phyloP scores from a whole-genome alignment of 1,284 basidiomycete genomes.

The Fomitopsis betulina region DNA sequence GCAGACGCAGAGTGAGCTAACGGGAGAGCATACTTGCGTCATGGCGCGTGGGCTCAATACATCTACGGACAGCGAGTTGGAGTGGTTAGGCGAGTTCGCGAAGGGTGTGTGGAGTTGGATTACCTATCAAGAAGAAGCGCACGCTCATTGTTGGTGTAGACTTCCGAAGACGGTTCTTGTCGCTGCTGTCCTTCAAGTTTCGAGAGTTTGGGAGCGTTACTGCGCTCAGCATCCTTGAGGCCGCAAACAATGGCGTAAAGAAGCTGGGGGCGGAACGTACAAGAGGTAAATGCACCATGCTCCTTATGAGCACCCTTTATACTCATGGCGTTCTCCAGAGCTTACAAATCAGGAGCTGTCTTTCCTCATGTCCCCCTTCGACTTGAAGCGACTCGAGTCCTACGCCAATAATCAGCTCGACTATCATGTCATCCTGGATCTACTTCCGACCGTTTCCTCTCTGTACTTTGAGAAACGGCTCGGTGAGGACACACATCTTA shows the following conservation, averaged over 20 bases:
- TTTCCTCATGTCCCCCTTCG: conserved; percentile 83
- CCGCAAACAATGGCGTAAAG: conserved; percentile 68
- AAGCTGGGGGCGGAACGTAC: conserved; percentile 39
- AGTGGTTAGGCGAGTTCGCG: conserved; percentile 90
- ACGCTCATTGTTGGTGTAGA: conserved; percentile 43
- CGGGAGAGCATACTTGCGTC: conserved; percentile 94
- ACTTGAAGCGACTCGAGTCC: conserved; percentile 92
- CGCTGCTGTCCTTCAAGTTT: conserved; percentile 91
- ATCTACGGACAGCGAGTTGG: conserved; percentile 54
- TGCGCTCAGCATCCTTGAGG: conserved; percentile 87
- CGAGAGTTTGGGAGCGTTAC: conserved; percentile 88
- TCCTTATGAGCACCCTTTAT: background rate
- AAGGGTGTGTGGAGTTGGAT: conserved; percentile 52
- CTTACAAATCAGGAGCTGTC: conserved; percentile 67
- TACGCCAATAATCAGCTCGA: conserved; percentile 97
- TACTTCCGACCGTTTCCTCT: conserved; percentile 76
- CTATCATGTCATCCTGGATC: conserved; percentile 93
- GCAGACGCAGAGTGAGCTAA: conserved; percentile 92
- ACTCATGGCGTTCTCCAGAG: conserved; percentile 30
- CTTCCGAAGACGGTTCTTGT: conserved; percentile 89
- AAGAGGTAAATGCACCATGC: conserved; percentile 33
- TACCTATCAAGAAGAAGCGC: background rate
- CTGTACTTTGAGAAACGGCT: conserved; percentile 85
- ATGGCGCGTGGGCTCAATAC: conserved; percentile 84
- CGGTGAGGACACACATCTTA: conserved; percentile 58